Base-by-base conservation (phyloP, 2,329 filamentous ascomycete species). In the Gliomastix tumulicola region DNA sequence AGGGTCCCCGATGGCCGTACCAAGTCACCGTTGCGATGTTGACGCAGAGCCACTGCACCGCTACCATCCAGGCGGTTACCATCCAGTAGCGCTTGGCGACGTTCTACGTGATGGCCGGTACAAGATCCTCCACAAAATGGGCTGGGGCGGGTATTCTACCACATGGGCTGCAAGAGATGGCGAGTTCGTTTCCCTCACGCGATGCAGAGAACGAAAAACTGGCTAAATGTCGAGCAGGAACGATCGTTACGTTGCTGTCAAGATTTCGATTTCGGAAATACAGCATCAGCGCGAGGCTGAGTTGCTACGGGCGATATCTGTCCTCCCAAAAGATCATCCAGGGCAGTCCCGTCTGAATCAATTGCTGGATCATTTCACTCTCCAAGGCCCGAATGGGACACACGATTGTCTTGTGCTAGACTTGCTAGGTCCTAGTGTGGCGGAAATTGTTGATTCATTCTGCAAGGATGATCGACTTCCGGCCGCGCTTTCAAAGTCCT, bases 161-260 rank as follows among this genome's bases (percentile, higher is more conserved):
- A 60, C 66, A 34, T 69, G 62, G 65, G 53, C 66, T 34, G 62
- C 55, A 17, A 45, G 50, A 22, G 60, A 66, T 15, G 31, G 41
- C 27, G n/a, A n/a, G n/a, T n/a, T n/a, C n/a, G n/a, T n/a, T n/a
- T n/a, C n/a, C n/a, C n/a, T 37, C 16, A 6, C 13, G 6, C 22
- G 16, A 28, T 12, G 3, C 10, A 22, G 17, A 34, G 16, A 19
- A 34, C 36, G 32, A 16, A 23, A 25, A 21, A 19, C 7, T 15
- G 16, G 20, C 30, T 34, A 30, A 12, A 33, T 39, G 15, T n/a
- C n/a, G n/a, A n/a, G 37, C 6, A 32, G 23, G 36, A 15, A 12
- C 23, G 27, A 19, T 40, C 32, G 31, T n/a, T 45, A 43, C 15
- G 40, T 50, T 17, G 42, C 44, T 12, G 4, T 48, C 9, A 48